phyloP scores from a whole-genome alignment of 495 filamentous ascomycete species.

The Pyrenula massariospora region DNA sequence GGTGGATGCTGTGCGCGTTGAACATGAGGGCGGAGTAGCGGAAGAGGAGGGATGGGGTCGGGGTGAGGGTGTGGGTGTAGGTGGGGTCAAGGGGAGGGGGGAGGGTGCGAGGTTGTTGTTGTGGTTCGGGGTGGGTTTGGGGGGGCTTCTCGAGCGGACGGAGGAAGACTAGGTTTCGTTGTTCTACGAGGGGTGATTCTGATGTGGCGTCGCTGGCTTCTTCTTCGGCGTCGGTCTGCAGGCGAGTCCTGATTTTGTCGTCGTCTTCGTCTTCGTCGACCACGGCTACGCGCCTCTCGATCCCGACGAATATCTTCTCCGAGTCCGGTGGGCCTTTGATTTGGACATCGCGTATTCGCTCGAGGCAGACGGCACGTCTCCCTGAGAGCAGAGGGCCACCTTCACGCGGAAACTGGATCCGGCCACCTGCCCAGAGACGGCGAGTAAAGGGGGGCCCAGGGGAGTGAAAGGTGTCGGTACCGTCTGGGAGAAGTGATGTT shows the following conservation, averaged over 20 bases:
- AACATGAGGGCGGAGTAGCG: slow-evolving; percentile 77
- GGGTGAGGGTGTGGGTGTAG: slow-evolving; percentile 49
- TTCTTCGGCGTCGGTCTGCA: slow-evolving; percentile 30
- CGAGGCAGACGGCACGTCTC: slow-evolving; percentile 42
- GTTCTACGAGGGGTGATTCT: slow-evolving; percentile 40
- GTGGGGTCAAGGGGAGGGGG: slow-evolving; percentile 26
- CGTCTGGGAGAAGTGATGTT: slow-evolving; percentile 52
- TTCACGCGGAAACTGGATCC: slow-evolving; percentile 18
- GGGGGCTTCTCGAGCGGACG: slow-evolving; percentile 23
- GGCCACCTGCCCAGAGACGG: slow-evolving; percentile 74
- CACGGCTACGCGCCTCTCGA: slow-evolving; percentile 37
- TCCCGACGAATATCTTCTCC: slow-evolving; percentile 46
- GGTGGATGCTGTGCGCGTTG: slow-evolving; percentile 78
- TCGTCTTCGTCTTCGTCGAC: slow-evolving; percentile 24
- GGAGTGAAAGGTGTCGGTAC: slow-evolving; percentile 57
- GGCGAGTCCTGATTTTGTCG: slow-evolving; percentile 20
- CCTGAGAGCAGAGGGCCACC: slow-evolving; percentile 31
- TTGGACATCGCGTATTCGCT: slow-evolving; percentile 50
- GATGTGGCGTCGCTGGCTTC: slow-evolving; percentile 21
- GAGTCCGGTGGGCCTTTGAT: slow-evolving; percentile 40
- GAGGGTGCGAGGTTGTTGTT: neutral
- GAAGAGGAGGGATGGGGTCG: slow-evolving; percentile 58
- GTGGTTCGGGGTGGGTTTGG: neutral
- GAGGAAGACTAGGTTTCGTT: slow-evolving; percentile 52
- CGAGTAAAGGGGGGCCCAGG: slow-evolving; percentile 55